phyloP scores from a whole-genome alignment of 116 monocot species.

The Dioscorea cayenensis region DNA sequence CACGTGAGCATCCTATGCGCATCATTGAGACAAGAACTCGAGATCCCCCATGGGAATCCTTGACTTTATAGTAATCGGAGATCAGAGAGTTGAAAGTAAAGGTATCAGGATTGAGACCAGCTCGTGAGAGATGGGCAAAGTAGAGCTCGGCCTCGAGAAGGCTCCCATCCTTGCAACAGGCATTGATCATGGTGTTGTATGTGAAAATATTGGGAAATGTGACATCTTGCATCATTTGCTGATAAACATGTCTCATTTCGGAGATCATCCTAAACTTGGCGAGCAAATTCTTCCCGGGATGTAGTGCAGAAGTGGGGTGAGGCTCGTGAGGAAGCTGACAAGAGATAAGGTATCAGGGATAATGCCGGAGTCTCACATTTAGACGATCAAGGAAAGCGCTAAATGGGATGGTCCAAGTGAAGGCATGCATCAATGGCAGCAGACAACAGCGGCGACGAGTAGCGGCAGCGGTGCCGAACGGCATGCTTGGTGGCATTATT shows the following conservation, averaged over 20 bases:
- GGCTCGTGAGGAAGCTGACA: no score
- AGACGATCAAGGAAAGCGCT: no score
- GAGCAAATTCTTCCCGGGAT: no score
- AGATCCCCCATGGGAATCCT: slow-evolving; percentile 15
- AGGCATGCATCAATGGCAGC: no score
- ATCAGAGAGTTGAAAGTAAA: slow-evolving; percentile 25
- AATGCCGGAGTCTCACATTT: no score
- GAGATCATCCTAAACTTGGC: slow-evolving; percentile 1
- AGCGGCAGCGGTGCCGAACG: no score
- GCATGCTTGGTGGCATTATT: no score
- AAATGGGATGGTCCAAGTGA: no score
- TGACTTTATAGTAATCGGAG: slow-evolving; percentile 9
- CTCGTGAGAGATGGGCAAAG: neutral
- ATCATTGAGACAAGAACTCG: slow-evolving; percentile 18
- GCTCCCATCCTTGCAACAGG: slow-evolving; percentile 14
- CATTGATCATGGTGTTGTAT: slow-evolving; percentile 26
- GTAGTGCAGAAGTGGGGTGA: no score
- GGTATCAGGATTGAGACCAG: slow-evolving; percentile 14
- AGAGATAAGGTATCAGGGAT: no score
- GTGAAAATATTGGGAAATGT: slow-evolving; percentile 19
- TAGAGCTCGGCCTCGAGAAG: slow-evolving; percentile 8
- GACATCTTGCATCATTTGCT: slow-evolving; percentile 1
- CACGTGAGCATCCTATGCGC: slow-evolving; percentile 19
- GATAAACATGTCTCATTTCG: slow-evolving; percentile 9
- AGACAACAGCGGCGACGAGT: no score